A percentile compares a stretch with the other conserved stretches of the same genome.
Conservation (phyloP, 2,329 filamentous ascomycete species). For the Fusarium sterilihyphosum region DNA sequence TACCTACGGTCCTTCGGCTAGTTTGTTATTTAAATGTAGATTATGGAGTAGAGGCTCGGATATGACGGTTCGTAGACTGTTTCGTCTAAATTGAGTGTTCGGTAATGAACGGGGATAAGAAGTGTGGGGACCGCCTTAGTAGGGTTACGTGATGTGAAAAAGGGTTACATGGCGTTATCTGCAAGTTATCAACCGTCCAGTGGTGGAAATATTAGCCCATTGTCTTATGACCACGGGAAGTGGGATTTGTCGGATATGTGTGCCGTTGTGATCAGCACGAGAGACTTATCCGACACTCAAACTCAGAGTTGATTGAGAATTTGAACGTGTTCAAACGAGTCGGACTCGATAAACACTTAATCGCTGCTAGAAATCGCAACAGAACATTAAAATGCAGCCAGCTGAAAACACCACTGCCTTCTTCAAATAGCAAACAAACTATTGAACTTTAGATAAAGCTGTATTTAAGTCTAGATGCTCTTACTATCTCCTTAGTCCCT, state of each 20-base stretch:
- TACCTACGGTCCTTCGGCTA: rapidly evolving
- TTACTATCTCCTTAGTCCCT: not conserved
- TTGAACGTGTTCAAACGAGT: too few relatives aligned
- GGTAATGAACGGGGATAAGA: not conserved
- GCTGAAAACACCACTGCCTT: not conserved
- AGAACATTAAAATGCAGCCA: not conserved
- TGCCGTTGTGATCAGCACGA: not conserved
- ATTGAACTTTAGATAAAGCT: not conserved
- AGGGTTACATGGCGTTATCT: not conserved
- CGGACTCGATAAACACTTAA: too few relatives aligned
- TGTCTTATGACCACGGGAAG: not conserved
- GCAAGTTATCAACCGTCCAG: not conserved
- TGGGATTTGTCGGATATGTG: not conserved
- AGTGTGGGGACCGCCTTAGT: not conserved
- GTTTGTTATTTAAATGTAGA: too few relatives aligned
- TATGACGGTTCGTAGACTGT: not conserved
- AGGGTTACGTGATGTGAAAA: not conserved
- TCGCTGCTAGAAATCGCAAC: rapidly evolving
- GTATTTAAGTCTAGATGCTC: not conserved
- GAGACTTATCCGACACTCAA: not conserved
- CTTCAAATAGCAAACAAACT: not conserved
- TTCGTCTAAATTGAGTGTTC: not conserved
- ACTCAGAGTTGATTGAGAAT: not conserved
- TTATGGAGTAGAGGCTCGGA: not conserved
- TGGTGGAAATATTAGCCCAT: not conserved